Evolutionary conservation across 768 basidiomycete genomes (phyloP).

Genomic region (Arthromyces matolae): DNA sequence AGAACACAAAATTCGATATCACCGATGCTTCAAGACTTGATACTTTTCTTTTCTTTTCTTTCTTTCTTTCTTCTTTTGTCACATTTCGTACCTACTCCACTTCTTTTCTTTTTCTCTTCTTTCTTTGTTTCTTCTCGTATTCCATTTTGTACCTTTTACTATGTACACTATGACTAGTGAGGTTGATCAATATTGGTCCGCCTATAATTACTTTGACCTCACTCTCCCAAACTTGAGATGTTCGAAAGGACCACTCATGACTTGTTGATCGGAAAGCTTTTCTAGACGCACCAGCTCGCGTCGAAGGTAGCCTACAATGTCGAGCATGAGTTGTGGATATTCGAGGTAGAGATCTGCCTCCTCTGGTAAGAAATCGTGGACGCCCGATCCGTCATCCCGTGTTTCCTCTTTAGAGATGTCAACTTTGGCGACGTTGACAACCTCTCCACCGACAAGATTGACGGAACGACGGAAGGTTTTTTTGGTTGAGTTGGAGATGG

Average conservation of each 20-base stretch:
- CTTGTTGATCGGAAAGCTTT: slow-evolving; percentile 38
- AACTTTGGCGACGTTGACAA: slow-evolving; percentile 56
- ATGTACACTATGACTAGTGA: no score
- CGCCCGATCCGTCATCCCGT: slow-evolving; percentile 65
- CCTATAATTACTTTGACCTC: no score
- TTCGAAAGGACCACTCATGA: slow-evolving; percentile 36
- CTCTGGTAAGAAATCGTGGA: slow-evolving; percentile 60
- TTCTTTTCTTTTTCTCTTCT: no score
- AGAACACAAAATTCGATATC: no score
- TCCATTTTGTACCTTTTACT: no score
- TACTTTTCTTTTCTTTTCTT: no score
- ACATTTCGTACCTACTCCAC: no score
- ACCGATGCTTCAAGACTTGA: no score
- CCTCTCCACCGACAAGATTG: slow-evolving; percentile 66
- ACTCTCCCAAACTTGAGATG: slow-evolving; percentile 38
- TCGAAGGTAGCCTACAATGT: slow-evolving; percentile 65
- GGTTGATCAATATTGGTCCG: no score
- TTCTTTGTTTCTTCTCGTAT: no score
- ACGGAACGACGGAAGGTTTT: slow-evolving; percentile 54
- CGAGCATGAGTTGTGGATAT: slow-evolving; percentile 73
- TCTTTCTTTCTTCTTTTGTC: no score
- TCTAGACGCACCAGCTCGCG: slow-evolving; percentile 73
- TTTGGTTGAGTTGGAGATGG: slow-evolving; percentile 13
- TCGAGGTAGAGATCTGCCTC: slow-evolving; percentile 67
- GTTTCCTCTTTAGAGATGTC: slow-evolving; percentile 56